These are phyloP conservation scores for Fusarium mexicanum DNA, from an alignment of 2,329 filamentous ascomycete genomes.

Conservation along the genomic window DNA sequence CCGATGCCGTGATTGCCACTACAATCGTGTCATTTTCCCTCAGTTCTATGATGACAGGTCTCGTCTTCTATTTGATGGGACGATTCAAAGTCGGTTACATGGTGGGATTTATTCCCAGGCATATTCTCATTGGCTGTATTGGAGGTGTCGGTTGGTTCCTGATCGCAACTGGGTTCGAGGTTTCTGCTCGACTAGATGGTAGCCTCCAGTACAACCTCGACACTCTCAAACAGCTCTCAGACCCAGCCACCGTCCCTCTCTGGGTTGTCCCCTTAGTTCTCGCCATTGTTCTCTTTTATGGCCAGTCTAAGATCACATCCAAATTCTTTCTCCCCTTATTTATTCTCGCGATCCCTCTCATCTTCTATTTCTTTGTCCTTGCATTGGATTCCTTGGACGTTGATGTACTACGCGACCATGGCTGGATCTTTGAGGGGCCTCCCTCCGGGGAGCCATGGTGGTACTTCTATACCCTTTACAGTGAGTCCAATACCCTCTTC, in stretches of 20 bases:
- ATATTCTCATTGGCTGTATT: slow-evolving; percentile 96
- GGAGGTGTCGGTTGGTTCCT: slow-evolving; percentile 97
- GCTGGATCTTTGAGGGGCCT: slow-evolving; percentile 93
- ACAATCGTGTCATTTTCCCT: slow-evolving; percentile 91
- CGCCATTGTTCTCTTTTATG: slow-evolving; percentile 77
- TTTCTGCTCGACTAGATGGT: slow-evolving; percentile 87
- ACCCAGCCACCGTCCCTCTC: slow-evolving; percentile 77
- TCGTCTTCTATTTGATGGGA: slow-evolving; percentile 93
- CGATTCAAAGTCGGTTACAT: slow-evolving; percentile 88
- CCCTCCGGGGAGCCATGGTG: slow-evolving; percentile 91
- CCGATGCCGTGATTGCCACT: slow-evolving; percentile 89
- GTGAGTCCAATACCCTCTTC: slow-evolving; percentile 59
- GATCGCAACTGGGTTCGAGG: slow-evolving; percentile 89
- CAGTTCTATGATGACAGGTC: slow-evolving; percentile 89
- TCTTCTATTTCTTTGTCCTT: slow-evolving; percentile 83
- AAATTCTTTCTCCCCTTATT: slow-evolving; percentile 89
- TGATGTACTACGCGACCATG: slow-evolving; percentile 72
- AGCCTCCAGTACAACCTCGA: slow-evolving; percentile 82
- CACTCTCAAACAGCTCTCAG: slow-evolving; percentile 79
- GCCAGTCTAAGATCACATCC: slow-evolving; percentile 79
- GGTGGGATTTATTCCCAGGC: slow-evolving; percentile 95
- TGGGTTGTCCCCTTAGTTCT: slow-evolving; percentile 85
- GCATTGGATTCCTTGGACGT: slow-evolving; percentile 74
- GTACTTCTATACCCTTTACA: slow-evolving; percentile 96
- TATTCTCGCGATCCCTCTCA: slow-evolving; percentile 79